Conservation (phyloP, 2,329 filamentous ascomycete species). For the Xylariaceae sp. region DNA sequence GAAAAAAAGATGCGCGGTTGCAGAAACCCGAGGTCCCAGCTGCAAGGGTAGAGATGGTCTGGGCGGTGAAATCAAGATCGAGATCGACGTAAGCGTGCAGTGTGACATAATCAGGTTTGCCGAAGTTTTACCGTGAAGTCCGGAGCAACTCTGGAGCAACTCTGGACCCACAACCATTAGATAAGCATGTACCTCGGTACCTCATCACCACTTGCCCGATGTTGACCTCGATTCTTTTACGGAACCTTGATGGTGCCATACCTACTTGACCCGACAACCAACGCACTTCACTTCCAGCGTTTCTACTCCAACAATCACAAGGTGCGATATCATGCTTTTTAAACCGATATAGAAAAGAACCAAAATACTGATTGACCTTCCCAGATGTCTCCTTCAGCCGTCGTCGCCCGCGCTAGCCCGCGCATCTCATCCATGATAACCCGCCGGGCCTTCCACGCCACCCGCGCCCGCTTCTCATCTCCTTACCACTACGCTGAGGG, state of each 20-base stretch:
- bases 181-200: background rate
- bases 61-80: slow-evolving; percentile 24
- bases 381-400: slow-evolving; percentile 73
- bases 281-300: slow-evolving; percentile 13
- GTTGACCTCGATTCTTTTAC: slow-evolving; percentile 5
- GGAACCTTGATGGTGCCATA: background rate
- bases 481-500: slow-evolving; percentile 99
- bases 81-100: background rate
- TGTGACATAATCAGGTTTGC: background rate
- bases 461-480: slow-evolving; percentile 75
- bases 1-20: slow-evolving; percentile 23
- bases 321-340: slow-evolving; percentile 12
- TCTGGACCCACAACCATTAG: slow-evolving; percentile 24
- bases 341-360: background rate
- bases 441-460: slow-evolving; percentile 92
- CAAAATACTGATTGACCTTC: slow-evolving; percentile 38
- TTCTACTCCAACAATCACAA: slow-evolving; percentile 11
- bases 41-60: slow-evolving; percentile 5
- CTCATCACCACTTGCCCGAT: background rate
- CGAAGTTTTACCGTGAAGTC: background rate
- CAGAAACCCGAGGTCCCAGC: background rate
- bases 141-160: too few relatives aligned
- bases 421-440: slow-evolving; percentile 62
- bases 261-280: background rate
- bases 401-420: slow-evolving; percentile 51